These are phyloP conservation scores for Boletellus deceptivus DNA, from an alignment of 1,284 basidiomycete species.

Conservation along the genomic window DNA sequence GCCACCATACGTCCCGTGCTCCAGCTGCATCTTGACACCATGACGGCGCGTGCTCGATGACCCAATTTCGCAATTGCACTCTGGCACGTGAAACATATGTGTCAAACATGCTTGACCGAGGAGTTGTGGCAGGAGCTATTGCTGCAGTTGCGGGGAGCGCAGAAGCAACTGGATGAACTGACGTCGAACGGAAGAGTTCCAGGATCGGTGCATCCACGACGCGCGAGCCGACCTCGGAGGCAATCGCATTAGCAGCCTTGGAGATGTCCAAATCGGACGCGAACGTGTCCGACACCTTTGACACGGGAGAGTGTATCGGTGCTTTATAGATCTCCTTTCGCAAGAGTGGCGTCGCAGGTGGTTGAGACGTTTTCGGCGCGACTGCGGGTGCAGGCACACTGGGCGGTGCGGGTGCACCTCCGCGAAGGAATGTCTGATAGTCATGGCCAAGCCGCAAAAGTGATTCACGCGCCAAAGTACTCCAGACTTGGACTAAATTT, in stretches of 20 bases:
- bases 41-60: constrained; percentile 32
- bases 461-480: constrained; percentile 53
- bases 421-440: constrained; percentile 55
- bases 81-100: constrained; percentile 14
- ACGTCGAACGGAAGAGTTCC: constrained; percentile 56
- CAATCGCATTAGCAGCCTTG: constrained; percentile 46
- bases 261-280: constrained; percentile 57
- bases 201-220: constrained; percentile 48
- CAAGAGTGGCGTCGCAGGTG: constrained; percentile 42
- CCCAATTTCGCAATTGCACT: constrained; percentile 4
- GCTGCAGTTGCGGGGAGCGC: constrained; percentile 27
- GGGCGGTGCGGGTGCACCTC: constrained; percentile 40
- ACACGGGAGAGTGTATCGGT: constrained; percentile 43
- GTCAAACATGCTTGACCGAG: constrained; percentile 12
- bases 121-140: background rate
- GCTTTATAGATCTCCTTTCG: constrained; percentile 49
- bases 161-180: constrained; percentile 30
- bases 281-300: constrained; percentile 50
- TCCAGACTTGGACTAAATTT: constrained; percentile 65
- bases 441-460: constrained; percentile 63
- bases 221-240: constrained; percentile 25
- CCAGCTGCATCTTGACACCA: constrained; percentile 26
- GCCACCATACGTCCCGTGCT: constrained; percentile 50
- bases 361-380: constrained; percentile 23
- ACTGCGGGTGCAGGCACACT: constrained; percentile 24